Conservation (phyloP, 2,329 filamentous ascomycete genomes). For the Incumbomyces lentus region DNA sequence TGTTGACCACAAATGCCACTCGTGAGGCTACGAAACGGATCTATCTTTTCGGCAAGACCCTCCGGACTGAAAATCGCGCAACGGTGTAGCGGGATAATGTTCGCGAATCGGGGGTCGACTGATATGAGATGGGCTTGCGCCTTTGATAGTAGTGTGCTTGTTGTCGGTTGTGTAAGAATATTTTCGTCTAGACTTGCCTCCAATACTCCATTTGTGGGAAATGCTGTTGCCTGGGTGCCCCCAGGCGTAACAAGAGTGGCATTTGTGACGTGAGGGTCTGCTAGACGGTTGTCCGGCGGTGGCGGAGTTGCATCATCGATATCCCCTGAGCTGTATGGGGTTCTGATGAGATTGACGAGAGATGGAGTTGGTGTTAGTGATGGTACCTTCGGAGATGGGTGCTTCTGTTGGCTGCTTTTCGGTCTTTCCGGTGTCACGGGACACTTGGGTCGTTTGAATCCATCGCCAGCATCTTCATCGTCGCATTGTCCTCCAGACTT, state of each 20-base stretch:
- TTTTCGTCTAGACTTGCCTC: slow-evolving; percentile 27
- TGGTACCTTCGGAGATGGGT: slow-evolving; percentile 25
- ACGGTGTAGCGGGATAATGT: slow-evolving; percentile 61
- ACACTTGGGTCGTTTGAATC: slow-evolving; percentile 15
- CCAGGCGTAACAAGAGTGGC: slow-evolving; percentile 39
- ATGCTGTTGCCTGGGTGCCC: slow-evolving; percentile 37
- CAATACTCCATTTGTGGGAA: slow-evolving; percentile 26
- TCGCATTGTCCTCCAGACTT: slow-evolving; percentile 12
- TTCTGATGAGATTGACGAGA: slow-evolving; percentile 37
- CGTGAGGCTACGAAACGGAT: slow-evolving; percentile 74
- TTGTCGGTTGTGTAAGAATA: slow-evolving; percentile 42
- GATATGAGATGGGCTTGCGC: slow-evolving; percentile 64
- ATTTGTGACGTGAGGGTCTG: slow-evolving; percentile 39
- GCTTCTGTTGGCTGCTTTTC: slow-evolving; percentile 16
- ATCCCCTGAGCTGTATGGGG: slow-evolving; percentile 32
- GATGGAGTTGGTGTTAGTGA: slow-evolving; percentile 41
- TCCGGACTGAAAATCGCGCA: slow-evolving; percentile 73
- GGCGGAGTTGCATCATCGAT: slow-evolving; percentile 29
- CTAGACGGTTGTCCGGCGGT: slow-evolving; percentile 30
- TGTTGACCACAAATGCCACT: slow-evolving; percentile 94
- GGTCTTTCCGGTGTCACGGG: slow-evolving; percentile 9
- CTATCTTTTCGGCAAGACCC: slow-evolving; percentile 71
- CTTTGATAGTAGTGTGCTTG: slow-evolving; percentile 60
- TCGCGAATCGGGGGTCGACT: slow-evolving; percentile 61
- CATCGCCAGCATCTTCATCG: background rate